Evolutionary conservation across 192 early-diverging fungal genomes (phyloP).

Genomic region (Dimargaris xerosporica): DNA sequence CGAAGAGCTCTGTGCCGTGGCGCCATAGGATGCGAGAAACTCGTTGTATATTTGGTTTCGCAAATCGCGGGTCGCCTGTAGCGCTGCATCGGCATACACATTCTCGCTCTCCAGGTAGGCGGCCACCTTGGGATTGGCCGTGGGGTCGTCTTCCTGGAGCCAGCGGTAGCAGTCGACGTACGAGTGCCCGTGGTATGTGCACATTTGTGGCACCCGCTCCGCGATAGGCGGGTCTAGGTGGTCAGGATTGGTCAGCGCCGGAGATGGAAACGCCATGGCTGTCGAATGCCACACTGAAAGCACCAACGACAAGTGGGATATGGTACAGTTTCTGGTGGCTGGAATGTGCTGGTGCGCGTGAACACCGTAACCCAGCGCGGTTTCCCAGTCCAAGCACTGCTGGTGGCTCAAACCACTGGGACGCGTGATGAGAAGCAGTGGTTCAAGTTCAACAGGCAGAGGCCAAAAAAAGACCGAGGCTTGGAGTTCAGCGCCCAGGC

Average conservation of each 20-base stretch:
- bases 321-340: too few relatives aligned
- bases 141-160: background rate
- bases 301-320: background rate
- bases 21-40: background rate
- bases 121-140: background rate
- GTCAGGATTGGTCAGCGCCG: background rate
- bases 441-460: too few relatives aligned
- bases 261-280: slow-evolving; percentile 6
- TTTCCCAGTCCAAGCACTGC: too few relatives aligned
- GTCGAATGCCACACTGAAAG: background rate
- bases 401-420: too few relatives aligned
- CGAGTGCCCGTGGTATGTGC: slow-evolving; percentile 2
- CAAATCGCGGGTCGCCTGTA: background rate
- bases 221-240: background rate
- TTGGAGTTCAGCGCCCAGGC: too few relatives aligned
- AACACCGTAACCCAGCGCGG: too few relatives aligned
- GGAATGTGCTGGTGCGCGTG: too few relatives aligned
- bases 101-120: slow-evolving; percentile 7
- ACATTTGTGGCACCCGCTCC: background rate
- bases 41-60: background rate
- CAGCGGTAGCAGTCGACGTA: slow-evolving; percentile 1
- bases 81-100: background rate
- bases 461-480: too few relatives aligned
- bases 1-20: background rate
- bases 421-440: too few relatives aligned